Evolutionary conservation across 257 asterid species (phyloP).

Genomic region (Scutellaria barbata): DNA sequence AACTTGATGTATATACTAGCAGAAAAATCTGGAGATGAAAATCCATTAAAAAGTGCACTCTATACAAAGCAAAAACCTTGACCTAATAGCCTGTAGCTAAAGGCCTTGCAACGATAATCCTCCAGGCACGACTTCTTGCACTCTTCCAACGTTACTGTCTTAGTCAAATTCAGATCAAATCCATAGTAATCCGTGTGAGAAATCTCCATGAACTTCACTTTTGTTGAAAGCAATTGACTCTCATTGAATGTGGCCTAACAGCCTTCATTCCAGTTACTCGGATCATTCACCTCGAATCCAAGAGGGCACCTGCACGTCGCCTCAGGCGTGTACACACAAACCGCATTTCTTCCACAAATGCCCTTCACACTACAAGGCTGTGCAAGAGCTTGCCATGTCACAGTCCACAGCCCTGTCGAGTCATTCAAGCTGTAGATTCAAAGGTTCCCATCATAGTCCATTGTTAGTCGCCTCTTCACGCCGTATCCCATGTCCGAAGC

Average conservation of each 20-base stretch:
- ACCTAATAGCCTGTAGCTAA: slow-evolving; percentile 58
- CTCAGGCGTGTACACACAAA: slow-evolving; percentile 52
- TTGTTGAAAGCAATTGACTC: slow-evolving; percentile 22
- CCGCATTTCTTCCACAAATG: slow-evolving; percentile 66
- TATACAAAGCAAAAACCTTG: slow-evolving; percentile 52
- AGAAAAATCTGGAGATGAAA: slow-evolving; percentile 50
- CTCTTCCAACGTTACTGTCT: slow-evolving; percentile 38
- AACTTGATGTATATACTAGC: slow-evolving; percentile 56
- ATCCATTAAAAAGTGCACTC: slow-evolving; percentile 62
- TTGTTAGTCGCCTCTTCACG: slow-evolving; percentile 55
- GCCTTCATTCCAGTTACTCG: slow-evolving; percentile 58
- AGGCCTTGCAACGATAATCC: slow-evolving; percentile 54
- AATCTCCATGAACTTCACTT: slow-evolving; percentile 52
- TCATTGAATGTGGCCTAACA: slow-evolving; percentile 51
- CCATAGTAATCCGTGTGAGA: slow-evolving; percentile 70
- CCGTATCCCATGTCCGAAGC: slow-evolving; percentile 63
- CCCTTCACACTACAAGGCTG: slow-evolving; percentile 59
- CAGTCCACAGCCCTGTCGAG: slow-evolving; percentile 60
- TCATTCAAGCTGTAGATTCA: slow-evolving; percentile 63
- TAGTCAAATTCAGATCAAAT: slow-evolving; percentile 49
- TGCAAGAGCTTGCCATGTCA: slow-evolving; percentile 64
- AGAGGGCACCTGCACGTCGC: slow-evolving; percentile 66
- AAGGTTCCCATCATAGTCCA: slow-evolving; percentile 71
- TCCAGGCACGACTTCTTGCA: slow-evolving; percentile 46
- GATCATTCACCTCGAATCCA: slow-evolving; percentile 46